Base-by-base conservation (phyloP, 371 early-diverging fungal species). In the Synchytrium microbalum region DNA sequence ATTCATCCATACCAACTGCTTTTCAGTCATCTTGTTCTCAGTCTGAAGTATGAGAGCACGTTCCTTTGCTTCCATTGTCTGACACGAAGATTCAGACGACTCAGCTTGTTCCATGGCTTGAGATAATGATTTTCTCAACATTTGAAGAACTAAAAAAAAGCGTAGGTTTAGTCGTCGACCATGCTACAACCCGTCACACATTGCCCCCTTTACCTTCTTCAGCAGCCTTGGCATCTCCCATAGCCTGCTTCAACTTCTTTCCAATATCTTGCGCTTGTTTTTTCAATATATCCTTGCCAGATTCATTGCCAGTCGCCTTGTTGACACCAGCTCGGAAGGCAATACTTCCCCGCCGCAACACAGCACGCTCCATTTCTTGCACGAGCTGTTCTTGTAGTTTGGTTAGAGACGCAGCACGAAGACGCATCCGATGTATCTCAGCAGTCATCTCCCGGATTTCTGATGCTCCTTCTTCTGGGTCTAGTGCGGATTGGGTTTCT, bases 391-490 rank as follows among this genome's bases (percentile, higher is more conserved):
- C 82, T 62, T 81, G 83, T 26, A 83, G 70, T 28, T 79, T 83
- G 24, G 78, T 72, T 76, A 83, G 71, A 51, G 72, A 72, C 0
- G 76, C 70, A 60, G 75, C 73, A 3, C 82, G 77, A 3, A 83
- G 73, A 63, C 75, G 75, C 83, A 83, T 83, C 26, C 81, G 71
- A 67, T 83, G 82, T 60, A 83, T 83, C 61, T 83, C 83, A 16
- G 74, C 64, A 2, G 73, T 59, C 83, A 83, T 83, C 60, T 81
- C 83, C 16, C 69, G 62, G 58, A 83, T 79, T 64, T 83, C 81
- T 0, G 76, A 75, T 0, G 83, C 79, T 29, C 83, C 83, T 54
- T 81, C 64, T 60, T 79, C 78, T 28, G 83, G 83, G 58, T 83
- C 83, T 38, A 83, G 70, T 3, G 83, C 83, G 1, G 77, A 75